These are phyloP conservation scores for Raddia distichophylla DNA, from an alignment of 176 grass and related monocot species.

Conservation along the genomic window DNA sequence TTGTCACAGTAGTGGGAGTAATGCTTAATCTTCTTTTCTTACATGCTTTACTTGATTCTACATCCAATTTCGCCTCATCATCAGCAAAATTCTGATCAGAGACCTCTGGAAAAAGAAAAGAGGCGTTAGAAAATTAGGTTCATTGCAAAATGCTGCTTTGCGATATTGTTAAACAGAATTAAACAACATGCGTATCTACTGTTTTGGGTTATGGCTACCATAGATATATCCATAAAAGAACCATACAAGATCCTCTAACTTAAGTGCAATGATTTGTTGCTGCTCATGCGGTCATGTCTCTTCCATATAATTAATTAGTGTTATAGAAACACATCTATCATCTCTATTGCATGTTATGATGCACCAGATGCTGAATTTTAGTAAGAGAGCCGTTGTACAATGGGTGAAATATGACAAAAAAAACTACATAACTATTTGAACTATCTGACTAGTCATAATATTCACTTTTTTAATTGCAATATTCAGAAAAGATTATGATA, in stretches of 20 bases:
- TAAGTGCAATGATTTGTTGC: neutral
- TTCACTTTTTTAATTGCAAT: neutral
- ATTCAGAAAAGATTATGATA: neutral
- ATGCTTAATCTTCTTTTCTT: constrained; percentile 54
- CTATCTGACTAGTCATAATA: neutral
- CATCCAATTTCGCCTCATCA: constrained; percentile 51
- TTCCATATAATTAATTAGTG: constrained; percentile 22
- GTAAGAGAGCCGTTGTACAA: neutral
- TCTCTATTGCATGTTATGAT: neutral
- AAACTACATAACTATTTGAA: neutral
- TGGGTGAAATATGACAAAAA: neutral
- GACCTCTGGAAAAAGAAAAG: constrained; percentile 57
- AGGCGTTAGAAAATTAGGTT: constrained; percentile 37
- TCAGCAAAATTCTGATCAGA: constrained; percentile 92
- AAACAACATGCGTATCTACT: neutral
- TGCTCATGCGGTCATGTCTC: neutral
- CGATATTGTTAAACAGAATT: constrained; percentile 7
- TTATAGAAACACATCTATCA: constrained; percentile 1
- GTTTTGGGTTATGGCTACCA: neutral
- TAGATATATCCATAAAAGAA: constrained; percentile 7
- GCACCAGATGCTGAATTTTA: neutral
- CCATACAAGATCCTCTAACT: neutral
- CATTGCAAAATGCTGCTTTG: neutral
- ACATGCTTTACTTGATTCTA: constrained; percentile 48
- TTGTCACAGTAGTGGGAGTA: constrained; percentile 19